Base-by-base conservation (phyloP, 1,284 basidiomycete species). In the Sporisorium exsertum region DNA sequence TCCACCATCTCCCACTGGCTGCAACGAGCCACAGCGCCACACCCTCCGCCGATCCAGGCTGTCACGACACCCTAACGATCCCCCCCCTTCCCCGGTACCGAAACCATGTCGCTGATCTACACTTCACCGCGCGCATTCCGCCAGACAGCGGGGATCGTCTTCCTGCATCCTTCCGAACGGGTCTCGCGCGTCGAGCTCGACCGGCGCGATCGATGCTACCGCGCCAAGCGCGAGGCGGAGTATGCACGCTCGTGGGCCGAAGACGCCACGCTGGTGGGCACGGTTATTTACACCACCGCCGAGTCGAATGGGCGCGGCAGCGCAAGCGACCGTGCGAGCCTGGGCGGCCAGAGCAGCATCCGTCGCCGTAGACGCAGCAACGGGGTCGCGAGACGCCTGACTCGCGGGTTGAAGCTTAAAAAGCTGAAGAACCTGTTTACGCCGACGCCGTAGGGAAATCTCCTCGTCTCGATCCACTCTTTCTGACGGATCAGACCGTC, bases 151-250 rank as follows among this genome's bases (percentile, higher is more conserved):
- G 80, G 80, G 43, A 74, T 79, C 35, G 58, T 64, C 33, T 76
- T 81, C 47, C 69, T 82, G 22, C 71, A 77, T 35, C 81, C 78
- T 6, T 64, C 64, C 56, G 77, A 78, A 27, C 77, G 79, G n/a
- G 80, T 81, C 22, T 64, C 80, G 8, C 62, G 77, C 24, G 57
- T 46, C 26, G 81, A 81, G 63, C 76, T 82, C 49, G 80, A 82
- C 18, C 64, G 78, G 0, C 52, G 66, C n/a, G 81, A 82, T 29
- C 64, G 70, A 26, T 68, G 68, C 56, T 82, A 79, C 57, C 71
- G 78, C 16, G 77, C 78, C 27, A 61, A 70, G 27, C 64, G 81
- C 33, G 78, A 80, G 29, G 70, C 73, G 10, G 80, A 77, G 15
- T 68, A 73, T 53, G 73, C 68, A 16, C 62, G 78, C 12, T 40